Conservation (phyloP, 192 early-diverging fungal genomes). For the Endogone sp. region DNA sequence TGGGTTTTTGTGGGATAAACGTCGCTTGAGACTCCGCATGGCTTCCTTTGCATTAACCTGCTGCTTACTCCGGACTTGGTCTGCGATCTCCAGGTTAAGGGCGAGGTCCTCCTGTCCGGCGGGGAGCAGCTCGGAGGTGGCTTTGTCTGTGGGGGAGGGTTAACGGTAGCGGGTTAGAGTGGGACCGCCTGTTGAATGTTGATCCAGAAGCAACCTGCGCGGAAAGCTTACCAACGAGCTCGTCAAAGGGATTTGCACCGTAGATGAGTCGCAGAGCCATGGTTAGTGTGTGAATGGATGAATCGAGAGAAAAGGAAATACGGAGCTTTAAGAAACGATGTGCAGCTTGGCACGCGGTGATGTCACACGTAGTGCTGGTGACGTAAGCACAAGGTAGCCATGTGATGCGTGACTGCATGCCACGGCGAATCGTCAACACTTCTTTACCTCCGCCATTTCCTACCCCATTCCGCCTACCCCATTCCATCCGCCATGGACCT, state of each 20-base stretch:
- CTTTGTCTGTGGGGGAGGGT: constrained; percentile 57
- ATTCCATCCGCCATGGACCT: background rate
- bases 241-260: constrained; percentile 30
- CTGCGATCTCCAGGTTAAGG: constrained; percentile 84
- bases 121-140: constrained; percentile 89
- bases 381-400: too few species aligned
- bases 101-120: constrained; percentile 81
- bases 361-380: too few species aligned
- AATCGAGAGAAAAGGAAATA: too few species aligned
- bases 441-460: background rate
- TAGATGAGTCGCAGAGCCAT: constrained; percentile 5
- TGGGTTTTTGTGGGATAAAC: constrained; percentile 86
- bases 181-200: background rate
- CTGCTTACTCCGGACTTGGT: constrained; percentile 91
- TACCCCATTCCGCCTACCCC: too few species aligned
- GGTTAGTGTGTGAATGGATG: background rate
- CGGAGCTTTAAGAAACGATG: too few species aligned
- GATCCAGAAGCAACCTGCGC: background rate
- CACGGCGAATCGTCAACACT: background rate
- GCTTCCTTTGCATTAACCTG: constrained; percentile 71
- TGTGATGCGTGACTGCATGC: background rate
- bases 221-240: constrained; percentile 37
- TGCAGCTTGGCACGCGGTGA: too few species aligned
- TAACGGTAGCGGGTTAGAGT: too few species aligned
- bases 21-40: constrained; percentile 67